These are phyloP conservation scores for Schizosaccharomyces versatilis DNA, from an alignment of 1,139 yeast species.

Conservation along the genomic window DNA sequence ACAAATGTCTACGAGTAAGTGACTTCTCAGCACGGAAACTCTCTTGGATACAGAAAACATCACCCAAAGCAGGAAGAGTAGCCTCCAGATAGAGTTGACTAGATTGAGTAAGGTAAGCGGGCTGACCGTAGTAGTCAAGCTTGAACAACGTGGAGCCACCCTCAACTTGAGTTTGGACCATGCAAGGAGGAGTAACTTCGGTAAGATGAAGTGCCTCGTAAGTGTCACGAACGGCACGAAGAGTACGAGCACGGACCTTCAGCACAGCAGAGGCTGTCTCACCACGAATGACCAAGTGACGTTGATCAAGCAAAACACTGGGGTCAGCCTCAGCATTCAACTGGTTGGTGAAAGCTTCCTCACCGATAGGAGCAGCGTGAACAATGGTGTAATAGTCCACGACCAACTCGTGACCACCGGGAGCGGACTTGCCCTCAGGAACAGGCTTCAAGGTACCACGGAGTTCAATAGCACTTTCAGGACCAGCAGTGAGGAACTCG, in stretches of 20 bases:
- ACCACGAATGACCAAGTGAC: slow-evolving; percentile 88
- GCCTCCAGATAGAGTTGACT: slow-evolving; percentile 95
- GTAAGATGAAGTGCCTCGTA: slow-evolving; percentile 51
- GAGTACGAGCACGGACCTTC: slow-evolving; percentile 74
- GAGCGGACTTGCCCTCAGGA: slow-evolving; percentile 93
- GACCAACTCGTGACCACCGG: slow-evolving; percentile 86
- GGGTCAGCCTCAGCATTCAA: slow-evolving; percentile 60
- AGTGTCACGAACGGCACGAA: slow-evolving; percentile 53
- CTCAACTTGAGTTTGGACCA: slow-evolving; percentile 98
- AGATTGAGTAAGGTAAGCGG: slow-evolving; percentile 88
- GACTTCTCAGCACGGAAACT: slow-evolving; percentile 98
- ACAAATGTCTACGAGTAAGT: slow-evolving; percentile 93
- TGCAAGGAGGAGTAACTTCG: slow-evolving; percentile 97
- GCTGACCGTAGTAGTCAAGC: slow-evolving; percentile 88
- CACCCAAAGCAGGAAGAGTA: slow-evolving; percentile 86
- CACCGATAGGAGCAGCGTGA: slow-evolving; percentile 91
- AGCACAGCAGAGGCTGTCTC: slow-evolving; percentile 83
- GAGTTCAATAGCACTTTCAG: slow-evolving; percentile 63
- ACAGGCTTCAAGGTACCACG: slow-evolving; percentile 62
- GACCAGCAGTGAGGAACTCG: slow-evolving; percentile 61
- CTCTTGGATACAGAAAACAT: slow-evolving; percentile 91
- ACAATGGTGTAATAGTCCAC: slow-evolving; percentile 76
- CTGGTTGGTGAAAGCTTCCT: slow-evolving; percentile 83
- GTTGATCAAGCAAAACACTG: slow-evolving; percentile 71
- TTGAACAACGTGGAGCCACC: slow-evolving; percentile 94